A percentile compares a stretch with the other conserved stretches of the same genome.
Evolutionary conservation across 768 basidiomycete species (phyloP).

Genomic region (Mycena epipterygia): DNA sequence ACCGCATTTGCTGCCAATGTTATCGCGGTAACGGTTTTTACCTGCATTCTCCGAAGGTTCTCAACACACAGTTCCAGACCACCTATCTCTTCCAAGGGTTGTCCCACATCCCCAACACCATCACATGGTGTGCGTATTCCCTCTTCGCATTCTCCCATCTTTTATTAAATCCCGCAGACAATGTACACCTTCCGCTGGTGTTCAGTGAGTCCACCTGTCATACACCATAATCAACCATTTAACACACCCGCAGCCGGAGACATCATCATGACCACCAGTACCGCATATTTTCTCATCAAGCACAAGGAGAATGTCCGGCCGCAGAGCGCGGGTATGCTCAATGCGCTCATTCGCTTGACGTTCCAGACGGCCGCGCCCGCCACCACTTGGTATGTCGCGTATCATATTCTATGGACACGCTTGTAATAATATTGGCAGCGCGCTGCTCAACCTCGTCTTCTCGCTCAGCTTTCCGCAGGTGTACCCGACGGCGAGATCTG

Average conservation of each 20-base stretch:
- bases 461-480: neutral
- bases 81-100: no score
- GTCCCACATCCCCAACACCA: no score
- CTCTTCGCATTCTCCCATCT: no score
- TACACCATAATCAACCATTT: neutral
- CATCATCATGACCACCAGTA: neutral
- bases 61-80: neutral
- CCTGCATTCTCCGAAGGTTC: neutral
- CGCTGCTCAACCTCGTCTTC: neutral
- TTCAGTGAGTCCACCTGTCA: neutral
- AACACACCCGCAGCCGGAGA: neutral
- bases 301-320: neutral
- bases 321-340: conserved; percentile 15
- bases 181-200: neutral
- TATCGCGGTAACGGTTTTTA: neutral
- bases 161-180: no score
- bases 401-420: neutral
- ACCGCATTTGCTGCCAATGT: neutral
- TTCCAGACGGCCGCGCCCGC: conserved; percentile 19
- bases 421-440: no score
- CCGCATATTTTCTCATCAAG: neutral
- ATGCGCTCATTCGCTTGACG: conserved; percentile 10
- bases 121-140: no score
- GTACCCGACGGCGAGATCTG: neutral
- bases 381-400: conserved; percentile 5